These are phyloP conservation scores for Colletotrichum viniferum DNA, from an alignment of 2,329 filamentous ascomycete species.

Conservation along the genomic window DNA sequence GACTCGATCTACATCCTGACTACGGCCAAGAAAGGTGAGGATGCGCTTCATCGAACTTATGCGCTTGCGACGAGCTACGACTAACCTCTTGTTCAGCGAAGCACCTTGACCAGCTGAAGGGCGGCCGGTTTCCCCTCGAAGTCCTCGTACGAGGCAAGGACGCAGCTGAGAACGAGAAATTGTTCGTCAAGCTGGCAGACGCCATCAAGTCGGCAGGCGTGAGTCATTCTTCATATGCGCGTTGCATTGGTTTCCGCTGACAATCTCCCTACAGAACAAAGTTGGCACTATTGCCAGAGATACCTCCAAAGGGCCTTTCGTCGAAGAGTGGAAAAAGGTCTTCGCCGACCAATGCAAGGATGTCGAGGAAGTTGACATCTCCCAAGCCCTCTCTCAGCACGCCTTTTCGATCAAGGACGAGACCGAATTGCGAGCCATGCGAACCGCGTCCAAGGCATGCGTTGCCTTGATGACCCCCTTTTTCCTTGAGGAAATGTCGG, in stretches of 20 bases:
- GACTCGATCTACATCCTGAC: constrained; percentile 92
- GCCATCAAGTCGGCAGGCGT: constrained; percentile 87
- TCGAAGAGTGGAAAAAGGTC: constrained; percentile 93
- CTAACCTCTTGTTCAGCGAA: constrained; percentile 66
- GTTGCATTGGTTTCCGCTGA: neutral
- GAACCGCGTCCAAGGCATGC: constrained; percentile 91
- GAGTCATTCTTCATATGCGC: constrained; percentile 42
- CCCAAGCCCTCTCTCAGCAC: constrained; percentile 77
- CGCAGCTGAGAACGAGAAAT: constrained; percentile 86
- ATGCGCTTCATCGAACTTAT: neutral
- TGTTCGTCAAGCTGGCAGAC: constrained; percentile 83
- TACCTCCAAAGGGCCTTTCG: constrained; percentile 82
- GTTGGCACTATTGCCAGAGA: constrained; percentile 88
- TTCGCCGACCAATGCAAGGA: constrained; percentile 82
- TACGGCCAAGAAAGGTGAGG: constrained; percentile 91
- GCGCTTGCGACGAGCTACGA: neutral
- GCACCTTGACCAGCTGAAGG: constrained; percentile 89
- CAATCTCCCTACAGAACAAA: constrained; percentile 68
- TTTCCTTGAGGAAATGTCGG: constrained; percentile 98
- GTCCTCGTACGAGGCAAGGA: constrained; percentile 93
- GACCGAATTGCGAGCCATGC: constrained; percentile 89
- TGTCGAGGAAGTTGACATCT: constrained; percentile 86
- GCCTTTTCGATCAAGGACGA: constrained; percentile 95
- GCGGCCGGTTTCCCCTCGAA: constrained; percentile 90
- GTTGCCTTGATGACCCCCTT: constrained; percentile 95